Conservation (phyloP, 768 basidiomycete species). For the Mycena capillaripes region DNA sequence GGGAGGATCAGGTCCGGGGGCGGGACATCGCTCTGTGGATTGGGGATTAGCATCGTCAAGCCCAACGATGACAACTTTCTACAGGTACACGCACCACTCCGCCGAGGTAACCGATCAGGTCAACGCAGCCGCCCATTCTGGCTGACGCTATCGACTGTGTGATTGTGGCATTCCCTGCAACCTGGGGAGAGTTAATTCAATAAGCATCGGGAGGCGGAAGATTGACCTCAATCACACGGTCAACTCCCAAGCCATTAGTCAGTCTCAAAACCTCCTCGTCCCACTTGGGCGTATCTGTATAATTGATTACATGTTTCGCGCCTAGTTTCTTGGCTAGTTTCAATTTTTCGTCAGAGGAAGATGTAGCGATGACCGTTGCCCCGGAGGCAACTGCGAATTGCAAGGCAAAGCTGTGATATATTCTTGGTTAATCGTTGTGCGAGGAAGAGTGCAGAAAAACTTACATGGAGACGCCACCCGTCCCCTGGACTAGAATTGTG, state of each 20-base stretch:
- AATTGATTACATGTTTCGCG: slow-evolving; percentile 64
- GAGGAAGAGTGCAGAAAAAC: neutral
- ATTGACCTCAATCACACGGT: slow-evolving; percentile 39
- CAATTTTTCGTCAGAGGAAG: slow-evolving; percentile 65
- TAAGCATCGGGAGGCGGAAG: no score
- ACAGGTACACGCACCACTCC: slow-evolving; percentile 47
- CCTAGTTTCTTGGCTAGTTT: slow-evolving; percentile 57
- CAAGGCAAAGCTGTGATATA: slow-evolving; percentile 52
- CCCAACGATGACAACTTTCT: neutral
- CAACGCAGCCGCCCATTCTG: slow-evolving; percentile 58
- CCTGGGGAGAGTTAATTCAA: slow-evolving; percentile 45
- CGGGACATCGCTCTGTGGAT: slow-evolving; percentile 40
- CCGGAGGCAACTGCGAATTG: slow-evolving; percentile 65
- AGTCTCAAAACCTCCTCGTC: slow-evolving; percentile 59
- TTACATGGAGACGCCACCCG: slow-evolving; percentile 59
- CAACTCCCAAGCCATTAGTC: slow-evolving; percentile 39
- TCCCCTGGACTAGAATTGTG: slow-evolving; percentile 61
- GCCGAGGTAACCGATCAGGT: slow-evolving; percentile 65
- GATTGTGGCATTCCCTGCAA: slow-evolving; percentile 69
- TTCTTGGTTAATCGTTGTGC: slow-evolving; percentile 8
- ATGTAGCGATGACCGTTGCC: slow-evolving; percentile 66
- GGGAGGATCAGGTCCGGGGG: slow-evolving; percentile 44
- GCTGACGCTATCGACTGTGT: slow-evolving; percentile 56
- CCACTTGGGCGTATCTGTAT: slow-evolving; percentile 63
- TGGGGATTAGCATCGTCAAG: neutral